Conservation (phyloP, 768 basidiomycete species). For the Xerocomellus amylosporus region DNA sequence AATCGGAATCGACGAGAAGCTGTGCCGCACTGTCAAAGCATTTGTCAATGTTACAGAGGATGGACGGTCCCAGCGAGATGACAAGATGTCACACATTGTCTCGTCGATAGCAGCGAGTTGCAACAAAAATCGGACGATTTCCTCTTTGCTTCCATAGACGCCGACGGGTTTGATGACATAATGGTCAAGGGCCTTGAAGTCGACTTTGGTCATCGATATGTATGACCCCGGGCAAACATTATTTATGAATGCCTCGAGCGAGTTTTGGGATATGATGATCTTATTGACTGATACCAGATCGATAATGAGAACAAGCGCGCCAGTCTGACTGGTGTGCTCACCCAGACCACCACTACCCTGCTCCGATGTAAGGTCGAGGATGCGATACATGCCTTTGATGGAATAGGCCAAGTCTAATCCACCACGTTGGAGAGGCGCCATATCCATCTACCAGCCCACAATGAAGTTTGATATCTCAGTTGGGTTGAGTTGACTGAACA, state of each 20-base stretch:
- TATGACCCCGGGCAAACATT: conserved; percentile 50
- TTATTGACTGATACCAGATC: conserved; percentile 50
- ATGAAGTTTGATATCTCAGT: neutral
- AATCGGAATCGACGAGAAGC: conserved; percentile 1
- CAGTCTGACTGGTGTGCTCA: conserved; percentile 15
- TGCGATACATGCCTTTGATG: conserved; percentile 49
- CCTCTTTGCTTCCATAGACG: no score
- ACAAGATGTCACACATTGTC: conserved; percentile 37
- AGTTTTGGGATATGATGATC: conserved; percentile 55
- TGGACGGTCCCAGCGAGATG: no score
- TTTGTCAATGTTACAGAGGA: neutral
- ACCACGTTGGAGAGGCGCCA: conserved; percentile 6
- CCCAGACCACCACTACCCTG: conserved; percentile 51
- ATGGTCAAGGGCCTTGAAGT: conserved; percentile 52
- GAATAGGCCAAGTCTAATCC: conserved; percentile 24
- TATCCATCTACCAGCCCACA: conserved; percentile 18
- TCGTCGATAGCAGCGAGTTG: conserved; percentile 36
- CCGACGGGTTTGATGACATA: conserved; percentile 32
- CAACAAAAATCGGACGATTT: no score
- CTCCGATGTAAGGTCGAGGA: conserved; percentile 54
- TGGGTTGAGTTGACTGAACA: no score
- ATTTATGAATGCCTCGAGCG: conserved; percentile 49
- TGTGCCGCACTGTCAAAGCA: conserved; percentile 5
- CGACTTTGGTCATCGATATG: conserved; percentile 50
- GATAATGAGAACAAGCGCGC: neutral